phyloP scores from a whole-genome alignment of 495 filamentous ascomycete species.

The Emericellopsis terricola region DNA sequence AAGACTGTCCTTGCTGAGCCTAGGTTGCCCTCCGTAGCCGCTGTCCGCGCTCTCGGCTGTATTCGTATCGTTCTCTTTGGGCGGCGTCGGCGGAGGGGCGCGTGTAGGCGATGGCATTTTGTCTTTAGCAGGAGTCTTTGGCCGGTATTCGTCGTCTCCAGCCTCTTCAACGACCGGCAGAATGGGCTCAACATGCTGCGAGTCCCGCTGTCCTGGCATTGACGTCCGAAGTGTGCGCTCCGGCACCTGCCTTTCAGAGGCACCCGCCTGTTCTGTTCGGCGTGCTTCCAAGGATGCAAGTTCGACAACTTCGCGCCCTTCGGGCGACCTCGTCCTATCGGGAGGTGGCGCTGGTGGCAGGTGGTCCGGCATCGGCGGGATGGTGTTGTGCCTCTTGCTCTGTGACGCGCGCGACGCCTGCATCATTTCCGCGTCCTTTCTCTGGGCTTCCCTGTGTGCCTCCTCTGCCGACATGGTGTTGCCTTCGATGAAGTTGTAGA shows the following conservation, averaged over 20 bases:
- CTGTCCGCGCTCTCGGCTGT: constrained; percentile 21
- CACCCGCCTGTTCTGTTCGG: constrained; percentile 15
- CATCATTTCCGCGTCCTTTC: constrained; percentile 22
- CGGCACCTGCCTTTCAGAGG: constrained; percentile 30
- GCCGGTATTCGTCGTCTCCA: constrained; percentile 43
- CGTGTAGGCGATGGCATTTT: constrained; percentile 5
- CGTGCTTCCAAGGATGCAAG: constrained; percentile 15
- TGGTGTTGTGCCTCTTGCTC: not conserved
- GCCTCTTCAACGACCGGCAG: constrained; percentile 90
- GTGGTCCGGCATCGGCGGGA: constrained; percentile 25
- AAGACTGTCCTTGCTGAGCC: constrained; percentile 1
- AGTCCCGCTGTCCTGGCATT: constrained; percentile 32
- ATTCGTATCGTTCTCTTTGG: constrained; percentile 17
- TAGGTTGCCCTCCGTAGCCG: constrained; percentile 10
- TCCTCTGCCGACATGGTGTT: constrained; percentile 82
- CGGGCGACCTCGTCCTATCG: constrained; percentile 26
- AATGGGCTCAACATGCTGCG: constrained; percentile 38
- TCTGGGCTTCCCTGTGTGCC: constrained; percentile 43
- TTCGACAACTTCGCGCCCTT: constrained; percentile 15
- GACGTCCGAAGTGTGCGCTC: constrained; percentile 28
- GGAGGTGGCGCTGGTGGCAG: constrained; percentile 23
- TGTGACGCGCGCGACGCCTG: constrained; percentile 12
- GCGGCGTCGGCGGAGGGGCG: constrained; percentile 20
- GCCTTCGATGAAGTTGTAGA: constrained; percentile 78
- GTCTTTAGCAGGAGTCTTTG: constrained; percentile 20